Evolutionary conservation across 805 yeast genomes (phyloP).

Genomic region (Kodamaea jinghongensis): DNA sequence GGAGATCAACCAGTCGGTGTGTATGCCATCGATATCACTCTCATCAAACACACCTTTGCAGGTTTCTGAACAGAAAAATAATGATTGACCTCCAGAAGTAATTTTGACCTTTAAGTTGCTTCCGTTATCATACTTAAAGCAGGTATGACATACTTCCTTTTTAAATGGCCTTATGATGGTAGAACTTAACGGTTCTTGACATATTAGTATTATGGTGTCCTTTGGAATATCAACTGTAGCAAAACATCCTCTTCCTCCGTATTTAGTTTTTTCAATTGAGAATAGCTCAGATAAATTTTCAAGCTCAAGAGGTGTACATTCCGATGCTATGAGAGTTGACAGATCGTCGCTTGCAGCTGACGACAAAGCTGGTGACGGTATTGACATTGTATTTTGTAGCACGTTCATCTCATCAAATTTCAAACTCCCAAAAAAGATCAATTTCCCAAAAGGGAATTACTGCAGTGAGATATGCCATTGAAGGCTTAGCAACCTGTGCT

Average conservation of each 20-base stretch:
- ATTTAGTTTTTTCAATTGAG: slow-evolving; percentile 38
- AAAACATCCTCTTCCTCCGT: slow-evolving; percentile 64
- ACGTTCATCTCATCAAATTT: slow-evolving; percentile 3
- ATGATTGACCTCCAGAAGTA: slow-evolving; percentile 24
- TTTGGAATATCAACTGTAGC: slow-evolving; percentile 39
- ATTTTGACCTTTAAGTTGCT: slow-evolving; percentile 43
- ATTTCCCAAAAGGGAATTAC: background rate
- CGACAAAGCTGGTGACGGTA: background rate
- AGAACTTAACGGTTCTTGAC: slow-evolving; percentile 44
- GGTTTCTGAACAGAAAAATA: slow-evolving; percentile 52
- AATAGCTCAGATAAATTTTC: slow-evolving; percentile 26
- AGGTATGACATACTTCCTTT: slow-evolving; percentile 59
- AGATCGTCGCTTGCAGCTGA: background rate
- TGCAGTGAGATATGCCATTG: too few species aligned
- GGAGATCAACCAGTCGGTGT: slow-evolving; percentile 33
- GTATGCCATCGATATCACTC: slow-evolving; percentile 35
- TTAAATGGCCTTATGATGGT: slow-evolving; percentile 52
- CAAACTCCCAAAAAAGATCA: slow-evolving; percentile 3
- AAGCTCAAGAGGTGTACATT: background rate
- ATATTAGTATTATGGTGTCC: slow-evolving; percentile 40
- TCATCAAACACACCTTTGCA: slow-evolving; percentile 40
- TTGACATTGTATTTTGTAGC: background rate
- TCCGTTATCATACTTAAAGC: slow-evolving; percentile 51
- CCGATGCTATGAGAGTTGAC: slow-evolving; percentile 4
- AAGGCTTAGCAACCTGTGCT: too few species aligned